Evolutionary conservation across 2,329 filamentous ascomycete species (phyloP), one percentile per base, ranked within the genome.

Genomic region (Epichloe glyceriae): DNA sequence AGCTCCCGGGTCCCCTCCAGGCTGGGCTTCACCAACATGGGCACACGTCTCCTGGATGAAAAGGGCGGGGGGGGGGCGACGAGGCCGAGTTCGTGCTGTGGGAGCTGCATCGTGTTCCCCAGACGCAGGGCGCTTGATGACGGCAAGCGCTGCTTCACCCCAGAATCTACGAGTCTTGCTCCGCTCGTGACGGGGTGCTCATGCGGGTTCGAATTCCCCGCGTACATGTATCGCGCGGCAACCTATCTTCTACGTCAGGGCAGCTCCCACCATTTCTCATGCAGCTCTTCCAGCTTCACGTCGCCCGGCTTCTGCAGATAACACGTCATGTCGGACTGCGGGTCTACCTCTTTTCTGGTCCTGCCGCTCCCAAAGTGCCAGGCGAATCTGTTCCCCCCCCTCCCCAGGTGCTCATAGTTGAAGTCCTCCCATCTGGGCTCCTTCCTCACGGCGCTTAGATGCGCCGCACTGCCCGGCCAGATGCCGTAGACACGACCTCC

Each of bases 301-400:
- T 76, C 69, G 37, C 71, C 71, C 0, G 76, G 76, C 33, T 73
- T 57, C 55, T 68, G 75, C 50, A 88, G 62, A 70, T 87, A 86
- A 10, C 74, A 68, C 11, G 80, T 84, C 61, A 85, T 68, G 57
- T 86, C 82, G 3, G 70, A 68, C n/a, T 68, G 67, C 5, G 70
- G 66, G 37, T 78, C 73, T 19, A 67, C 56, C 62, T 88, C 84
- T 54, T 75, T 75, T 50, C 58, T 69, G 3, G 82, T 85, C 66
- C 76, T 80, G 0, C 84, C 85, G 59, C 83, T 84, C 0, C 85
- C 84, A 56, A 86, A 78, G 59, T 82, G 75, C 68, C 71, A 87
- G 2, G 72, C 67, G 55, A 84, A 80, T 7, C 79, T 62, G 43
- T 76, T 76, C 0, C 68, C 70, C 61, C 67, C 65, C 2, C 64